Evolutionary conservation across 2,329 filamentous ascomycete species (phyloP).

Genomic region (Nectriaceae sp.): DNA sequence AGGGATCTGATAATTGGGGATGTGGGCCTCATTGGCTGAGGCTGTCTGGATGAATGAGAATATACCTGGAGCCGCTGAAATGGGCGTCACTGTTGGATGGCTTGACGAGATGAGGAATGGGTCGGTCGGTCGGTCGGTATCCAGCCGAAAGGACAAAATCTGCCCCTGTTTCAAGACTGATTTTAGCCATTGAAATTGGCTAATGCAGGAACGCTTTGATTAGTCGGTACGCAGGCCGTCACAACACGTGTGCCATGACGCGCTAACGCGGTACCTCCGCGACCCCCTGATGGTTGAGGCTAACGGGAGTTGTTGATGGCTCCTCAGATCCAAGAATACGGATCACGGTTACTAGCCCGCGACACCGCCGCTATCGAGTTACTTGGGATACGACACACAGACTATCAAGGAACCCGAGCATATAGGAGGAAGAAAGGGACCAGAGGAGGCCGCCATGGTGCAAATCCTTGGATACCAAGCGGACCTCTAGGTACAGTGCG

Average conservation of each 20-base stretch:
- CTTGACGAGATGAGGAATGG: slow-evolving; percentile 12
- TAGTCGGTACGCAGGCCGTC: slow-evolving; percentile 27
- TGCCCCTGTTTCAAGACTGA: slow-evolving; percentile 31
- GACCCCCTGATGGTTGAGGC: slow-evolving; percentile 24
- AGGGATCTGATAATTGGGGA: slow-evolving; percentile 13
- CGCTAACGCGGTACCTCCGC: slow-evolving; percentile 22
- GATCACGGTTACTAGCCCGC: slow-evolving; percentile 11
- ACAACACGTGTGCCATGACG: slow-evolving; percentile 21
- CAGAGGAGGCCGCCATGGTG: slow-evolving; percentile 10
- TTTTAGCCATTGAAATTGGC: slow-evolving; percentile 25
- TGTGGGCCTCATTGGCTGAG: slow-evolving; percentile 3
- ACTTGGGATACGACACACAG: slow-evolving; percentile 19
- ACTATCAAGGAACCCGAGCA: slow-evolving; percentile 11
- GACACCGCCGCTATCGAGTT: slow-evolving; percentile 9
- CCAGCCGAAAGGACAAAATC: slow-evolving; percentile 19
- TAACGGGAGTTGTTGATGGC: slow-evolving; percentile 26
- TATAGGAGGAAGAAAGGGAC: slow-evolving; percentile 6
- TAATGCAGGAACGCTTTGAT: slow-evolving; percentile 34
- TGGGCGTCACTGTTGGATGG: slow-evolving; percentile 15
- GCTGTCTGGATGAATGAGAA: slow-evolving; percentile 7
- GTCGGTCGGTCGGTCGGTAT: slow-evolving; percentile 15
- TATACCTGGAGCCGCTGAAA: slow-evolving; percentile 6
- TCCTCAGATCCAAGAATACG: slow-evolving; percentile 24
- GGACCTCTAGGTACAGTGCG: slow-evolving; percentile 17
- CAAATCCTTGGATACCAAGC: slow-evolving; percentile 8